phyloP scores from a whole-genome alignment of 768 basidiomycete genomes.

The Amanita jacksonii region DNA sequence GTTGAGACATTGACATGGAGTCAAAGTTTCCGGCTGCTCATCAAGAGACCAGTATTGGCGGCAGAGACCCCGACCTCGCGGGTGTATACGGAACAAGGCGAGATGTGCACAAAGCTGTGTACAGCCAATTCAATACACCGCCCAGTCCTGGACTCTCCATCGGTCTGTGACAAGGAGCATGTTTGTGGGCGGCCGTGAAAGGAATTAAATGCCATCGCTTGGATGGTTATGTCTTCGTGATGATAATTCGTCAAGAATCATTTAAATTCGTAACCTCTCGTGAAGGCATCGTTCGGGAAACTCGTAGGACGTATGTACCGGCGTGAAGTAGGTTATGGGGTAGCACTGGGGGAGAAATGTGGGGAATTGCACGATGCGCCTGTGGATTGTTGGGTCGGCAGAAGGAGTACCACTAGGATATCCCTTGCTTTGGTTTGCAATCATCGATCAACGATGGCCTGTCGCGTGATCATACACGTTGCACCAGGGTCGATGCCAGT shows the following conservation, averaged over 20 bases:
- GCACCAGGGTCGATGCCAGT: slow-evolving; percentile 12
- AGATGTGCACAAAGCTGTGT: background rate
- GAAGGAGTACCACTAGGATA: slow-evolving; percentile 22
- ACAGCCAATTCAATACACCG: background rate
- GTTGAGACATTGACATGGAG: background rate
- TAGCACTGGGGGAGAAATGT: background rate
- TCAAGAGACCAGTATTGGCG: background rate
- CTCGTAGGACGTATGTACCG: slow-evolving; percentile 3
- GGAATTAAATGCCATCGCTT: slow-evolving; percentile 1
- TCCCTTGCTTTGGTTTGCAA: slow-evolving; percentile 19
- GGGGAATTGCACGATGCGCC: slow-evolving; percentile 3
- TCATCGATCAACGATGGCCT: slow-evolving; percentile 37
- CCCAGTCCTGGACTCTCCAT: slow-evolving; percentile 5
- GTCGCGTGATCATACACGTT: slow-evolving; percentile 24
- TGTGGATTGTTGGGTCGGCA: slow-evolving; percentile 1
- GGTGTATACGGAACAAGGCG: background rate
- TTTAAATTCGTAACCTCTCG: slow-evolving; percentile 20
- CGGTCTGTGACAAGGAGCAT: slow-evolving; percentile 1
- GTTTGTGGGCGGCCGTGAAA: background rate
- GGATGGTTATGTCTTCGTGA: background rate
- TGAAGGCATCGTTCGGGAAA: slow-evolving; percentile 18
- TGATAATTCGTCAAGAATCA: slow-evolving; percentile 31
- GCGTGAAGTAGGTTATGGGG: slow-evolving; percentile 1
- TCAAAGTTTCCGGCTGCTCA: background rate
- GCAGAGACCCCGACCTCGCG: slow-evolving; percentile 5